These are phyloP conservation scores for Penicillium salamii DNA, from an alignment of 495 filamentous ascomycete species.

Conservation along the genomic window DNA sequence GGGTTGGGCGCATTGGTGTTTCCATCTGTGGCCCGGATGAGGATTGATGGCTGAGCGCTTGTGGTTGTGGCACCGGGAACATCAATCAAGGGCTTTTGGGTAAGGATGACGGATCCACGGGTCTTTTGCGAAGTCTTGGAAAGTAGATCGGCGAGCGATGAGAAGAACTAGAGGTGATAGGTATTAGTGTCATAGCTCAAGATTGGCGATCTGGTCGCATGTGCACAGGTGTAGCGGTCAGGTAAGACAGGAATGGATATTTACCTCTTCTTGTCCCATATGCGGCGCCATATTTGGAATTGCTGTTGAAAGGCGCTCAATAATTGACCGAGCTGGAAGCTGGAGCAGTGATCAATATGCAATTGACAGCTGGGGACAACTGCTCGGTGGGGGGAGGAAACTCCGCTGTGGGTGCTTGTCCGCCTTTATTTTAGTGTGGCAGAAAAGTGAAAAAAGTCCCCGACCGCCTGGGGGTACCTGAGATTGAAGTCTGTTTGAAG, in stretches of 20 bases:
- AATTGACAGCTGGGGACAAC: constrained; percentile 12
- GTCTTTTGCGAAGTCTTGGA: constrained; percentile 61
- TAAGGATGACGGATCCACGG: constrained; percentile 77
- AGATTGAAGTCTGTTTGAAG: not conserved
- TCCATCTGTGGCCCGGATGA: constrained; percentile 83
- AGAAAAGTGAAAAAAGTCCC: constrained; percentile 26
- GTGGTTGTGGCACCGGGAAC: constrained; percentile 12
- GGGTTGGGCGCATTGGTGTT: constrained; percentile 44
- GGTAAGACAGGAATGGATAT: not conserved
- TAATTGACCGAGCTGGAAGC: constrained; percentile 13
- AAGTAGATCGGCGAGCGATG: constrained; percentile 71
- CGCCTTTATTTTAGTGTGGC: constrained; percentile 18
- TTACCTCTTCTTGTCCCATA: constrained; percentile 74
- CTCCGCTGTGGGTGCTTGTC: constrained; percentile 23
- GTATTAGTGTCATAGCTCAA: constrained; percentile 15
- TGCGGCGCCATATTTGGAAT: constrained; percentile 50
- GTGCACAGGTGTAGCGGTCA: constrained; percentile 2
- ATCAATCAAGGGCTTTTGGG: constrained; percentile 64
- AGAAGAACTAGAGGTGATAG: constrained; percentile 70
- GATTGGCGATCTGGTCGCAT: constrained; percentile 11
- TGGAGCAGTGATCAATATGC: constrained; percentile 17
- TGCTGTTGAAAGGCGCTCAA: constrained; percentile 1
- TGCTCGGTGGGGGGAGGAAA: constrained; percentile 20
- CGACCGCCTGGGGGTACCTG: constrained; percentile 13
- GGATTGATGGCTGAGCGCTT: constrained; percentile 53